Evolutionary conservation across 2,329 filamentous ascomycete genomes (phyloP).

Genomic region (Daldinia sp.): DNA sequence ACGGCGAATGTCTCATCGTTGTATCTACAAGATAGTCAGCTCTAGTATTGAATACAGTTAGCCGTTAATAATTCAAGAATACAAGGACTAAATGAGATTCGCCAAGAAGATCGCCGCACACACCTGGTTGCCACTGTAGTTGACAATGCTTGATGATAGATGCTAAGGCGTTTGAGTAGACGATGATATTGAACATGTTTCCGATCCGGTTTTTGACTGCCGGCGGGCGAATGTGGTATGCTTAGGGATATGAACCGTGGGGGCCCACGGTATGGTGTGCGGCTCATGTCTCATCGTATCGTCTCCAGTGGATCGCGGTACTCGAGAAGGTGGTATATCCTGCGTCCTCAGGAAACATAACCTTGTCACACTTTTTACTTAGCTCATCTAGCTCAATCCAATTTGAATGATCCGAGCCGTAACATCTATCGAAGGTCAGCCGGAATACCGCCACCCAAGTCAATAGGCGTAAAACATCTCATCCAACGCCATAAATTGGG

Average conservation of each 20-base stretch:
- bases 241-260: not conserved
- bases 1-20: not conserved
- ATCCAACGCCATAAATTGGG: not conserved
- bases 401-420: slow-evolving; percentile 38
- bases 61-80: not conserved
- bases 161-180: not conserved
- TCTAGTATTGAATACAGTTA: not conserved
- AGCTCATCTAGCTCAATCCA: slow-evolving; percentile 53
- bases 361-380: slow-evolving; percentile 50
- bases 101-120: not conserved
- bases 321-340: slow-evolving; percentile 56
- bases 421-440: slow-evolving; percentile 29
- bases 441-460: not conserved
- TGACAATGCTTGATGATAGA: not conserved
- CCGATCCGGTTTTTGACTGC: not conserved
- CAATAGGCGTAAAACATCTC: not conserved
- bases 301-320: slow-evolving; percentile 57
- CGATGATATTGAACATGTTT: not conserved
- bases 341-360: slow-evolving; percentile 56
- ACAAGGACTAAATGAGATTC: not conserved
- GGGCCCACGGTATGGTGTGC: not conserved
- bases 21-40: not conserved
- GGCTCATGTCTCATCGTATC: not conserved
- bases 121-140: not conserved
- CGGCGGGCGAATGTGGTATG: not conserved